Conservation (phyloP, 148 eudicot genomes). For the Spergularia marina region DNA sequence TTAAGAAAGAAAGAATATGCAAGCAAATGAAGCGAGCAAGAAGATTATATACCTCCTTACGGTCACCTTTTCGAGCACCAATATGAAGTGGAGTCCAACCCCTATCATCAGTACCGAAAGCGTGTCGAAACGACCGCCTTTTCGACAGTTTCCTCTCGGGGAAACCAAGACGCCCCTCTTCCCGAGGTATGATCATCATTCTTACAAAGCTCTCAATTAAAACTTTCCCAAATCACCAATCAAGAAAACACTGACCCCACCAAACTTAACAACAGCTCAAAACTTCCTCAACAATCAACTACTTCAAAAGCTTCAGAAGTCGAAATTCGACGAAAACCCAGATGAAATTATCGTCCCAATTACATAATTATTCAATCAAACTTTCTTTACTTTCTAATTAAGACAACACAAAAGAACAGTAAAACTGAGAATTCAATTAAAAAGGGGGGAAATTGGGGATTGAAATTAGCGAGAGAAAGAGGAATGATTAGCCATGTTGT, state of each 20-base stretch:
- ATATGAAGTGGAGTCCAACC: slow-evolving; percentile 83
- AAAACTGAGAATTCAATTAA: neutral
- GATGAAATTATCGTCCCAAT: slow-evolving; percentile 17
- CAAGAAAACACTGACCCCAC: slow-evolving; percentile 2
- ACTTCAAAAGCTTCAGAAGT: slow-evolving; percentile 14
- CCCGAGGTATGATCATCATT: slow-evolving; percentile 31
- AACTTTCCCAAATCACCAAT: slow-evolving; percentile 12
- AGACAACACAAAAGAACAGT: neutral
- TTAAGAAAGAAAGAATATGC: neutral
- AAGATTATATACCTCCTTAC: slow-evolving; percentile 45
- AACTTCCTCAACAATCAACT: slow-evolving; percentile 11
- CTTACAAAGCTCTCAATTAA: slow-evolving; percentile 7
- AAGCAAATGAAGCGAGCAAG: neutral
- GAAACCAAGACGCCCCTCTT: slow-evolving; percentile 31
- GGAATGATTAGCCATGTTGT: slow-evolving; percentile 64
- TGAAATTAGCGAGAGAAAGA: slow-evolving; percentile 53
- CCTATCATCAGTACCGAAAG: slow-evolving; percentile 61
- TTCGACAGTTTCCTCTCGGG: slow-evolving; percentile 35
- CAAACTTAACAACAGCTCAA: slow-evolving; percentile 5
- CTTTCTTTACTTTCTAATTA: neutral
- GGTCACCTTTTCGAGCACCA: slow-evolving; percentile 61
- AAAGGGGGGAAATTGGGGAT: neutral
- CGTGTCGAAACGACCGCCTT: slow-evolving; percentile 35
- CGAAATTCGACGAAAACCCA: slow-evolving; percentile 16
- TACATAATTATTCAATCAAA: slow-evolving; percentile 15